Conservation (phyloP, 148 eudicot genomes). For the Hydrangea macrophylla region DNA sequence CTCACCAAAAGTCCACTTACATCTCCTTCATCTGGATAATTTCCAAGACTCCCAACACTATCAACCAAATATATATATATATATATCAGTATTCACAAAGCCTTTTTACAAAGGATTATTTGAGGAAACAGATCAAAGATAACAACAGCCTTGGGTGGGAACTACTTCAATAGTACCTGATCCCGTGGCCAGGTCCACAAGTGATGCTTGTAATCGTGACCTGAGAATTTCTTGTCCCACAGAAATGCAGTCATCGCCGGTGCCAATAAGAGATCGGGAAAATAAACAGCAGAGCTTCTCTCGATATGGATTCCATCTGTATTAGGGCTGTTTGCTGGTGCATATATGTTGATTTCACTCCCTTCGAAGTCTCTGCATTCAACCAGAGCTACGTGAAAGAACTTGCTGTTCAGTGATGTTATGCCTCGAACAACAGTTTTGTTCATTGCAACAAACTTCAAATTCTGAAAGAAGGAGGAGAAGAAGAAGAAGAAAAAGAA, state of each 20-base stretch:
- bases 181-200: conserved; percentile 65
- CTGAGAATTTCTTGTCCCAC: conserved; percentile 41
- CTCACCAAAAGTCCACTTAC: conserved; percentile 40
- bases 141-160: too few relatives aligned
- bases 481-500: too few relatives aligned
- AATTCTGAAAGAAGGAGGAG: conserved; percentile 28
- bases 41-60: conserved; percentile 58
- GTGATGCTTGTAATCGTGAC: conserved; percentile 38
- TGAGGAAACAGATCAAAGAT: neutral
- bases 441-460: conserved; percentile 52
- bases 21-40: conserved; percentile 44
- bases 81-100: too few relatives aligned
- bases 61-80: neutral
- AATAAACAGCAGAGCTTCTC: conserved; percentile 28
- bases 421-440: conserved; percentile 33
- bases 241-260: conserved; percentile 67
- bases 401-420: conserved; percentile 52
- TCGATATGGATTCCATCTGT: conserved; percentile 60
- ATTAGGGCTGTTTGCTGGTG: conserved; percentile 51
- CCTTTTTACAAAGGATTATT: too few relatives aligned
- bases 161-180: conserved; percentile 22
- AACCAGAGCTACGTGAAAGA: conserved; percentile 45
- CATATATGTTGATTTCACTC: conserved; percentile 27
- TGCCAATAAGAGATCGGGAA: conserved; percentile 37
- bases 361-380: conserved; percentile 38